phyloP scores from a whole-genome alignment of 345 rosid species.

The Sonneratia caseolaris region DNA sequence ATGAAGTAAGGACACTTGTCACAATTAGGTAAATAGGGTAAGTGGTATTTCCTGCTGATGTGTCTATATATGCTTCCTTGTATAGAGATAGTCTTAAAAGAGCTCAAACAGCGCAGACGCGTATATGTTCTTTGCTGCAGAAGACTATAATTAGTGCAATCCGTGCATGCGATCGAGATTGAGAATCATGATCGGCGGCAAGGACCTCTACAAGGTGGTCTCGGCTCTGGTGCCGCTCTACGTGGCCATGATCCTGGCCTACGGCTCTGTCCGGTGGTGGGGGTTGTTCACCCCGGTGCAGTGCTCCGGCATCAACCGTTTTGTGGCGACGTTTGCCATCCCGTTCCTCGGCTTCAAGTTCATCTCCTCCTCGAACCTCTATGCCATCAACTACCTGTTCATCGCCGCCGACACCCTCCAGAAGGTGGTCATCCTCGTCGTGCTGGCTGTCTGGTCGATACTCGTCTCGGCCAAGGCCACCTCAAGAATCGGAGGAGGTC shows the following conservation, averaged over 20 bases:
- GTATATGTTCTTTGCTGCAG: too few relatives aligned
- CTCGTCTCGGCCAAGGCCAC: not conserved
- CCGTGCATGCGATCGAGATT: not conserved
- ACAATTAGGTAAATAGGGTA: too few relatives aligned
- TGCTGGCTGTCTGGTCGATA: slow-evolving; percentile 13
- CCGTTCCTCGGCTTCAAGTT: slow-evolving; percentile 21
- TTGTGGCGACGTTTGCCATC: slow-evolving; percentile 26
- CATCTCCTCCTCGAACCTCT: slow-evolving; percentile 15
- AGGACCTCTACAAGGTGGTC: slow-evolving; percentile 18
- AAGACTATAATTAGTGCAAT: too few relatives aligned
- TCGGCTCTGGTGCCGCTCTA: slow-evolving; percentile 22
- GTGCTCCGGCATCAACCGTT: slow-evolving; percentile 28
- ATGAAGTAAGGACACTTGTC: too few relatives aligned
- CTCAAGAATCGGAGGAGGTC: slow-evolving; percentile 3
- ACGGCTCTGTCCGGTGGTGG: slow-evolving; percentile 27
- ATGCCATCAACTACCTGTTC: slow-evolving; percentile 19
- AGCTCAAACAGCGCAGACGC: too few relatives aligned
- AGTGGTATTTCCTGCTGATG: too few relatives aligned
- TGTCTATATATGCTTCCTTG: too few relatives aligned
- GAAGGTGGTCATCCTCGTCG: slow-evolving; percentile 15
- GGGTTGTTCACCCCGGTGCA: slow-evolving; percentile 26
- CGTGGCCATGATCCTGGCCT: slow-evolving; percentile 28
- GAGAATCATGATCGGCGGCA: slow-evolving; percentile 8
- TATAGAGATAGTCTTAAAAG: too few relatives aligned
- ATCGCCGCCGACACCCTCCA: slow-evolving; percentile 31